Evolutionary conservation across 257 asterid genomes (phyloP).

Genomic region (Plantago elongata): DNA sequence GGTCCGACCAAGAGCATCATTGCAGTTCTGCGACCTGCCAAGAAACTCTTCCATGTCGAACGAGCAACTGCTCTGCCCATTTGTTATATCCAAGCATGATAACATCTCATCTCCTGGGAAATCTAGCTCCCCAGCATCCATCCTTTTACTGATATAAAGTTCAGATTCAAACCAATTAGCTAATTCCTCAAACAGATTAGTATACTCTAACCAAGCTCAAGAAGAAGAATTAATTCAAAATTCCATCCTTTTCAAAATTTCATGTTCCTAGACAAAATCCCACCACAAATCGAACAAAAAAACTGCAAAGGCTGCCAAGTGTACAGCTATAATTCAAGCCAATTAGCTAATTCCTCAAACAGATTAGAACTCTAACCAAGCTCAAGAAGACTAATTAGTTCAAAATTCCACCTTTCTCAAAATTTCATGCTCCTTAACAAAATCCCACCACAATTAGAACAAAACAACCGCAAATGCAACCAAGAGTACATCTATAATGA

Average conservation of each 20-base stretch:
- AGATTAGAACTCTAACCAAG: background rate
- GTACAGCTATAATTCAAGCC: conserved; percentile 6
- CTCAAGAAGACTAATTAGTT: background rate
- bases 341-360: background rate
- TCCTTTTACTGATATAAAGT: conserved; percentile 17
- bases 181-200: background rate
- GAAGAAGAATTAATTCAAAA: no score
- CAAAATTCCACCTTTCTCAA: no score
- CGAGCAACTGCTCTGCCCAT: conserved; percentile 54
- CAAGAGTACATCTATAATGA: background rate
- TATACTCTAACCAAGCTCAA: background rate
- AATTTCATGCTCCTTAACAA: no score
- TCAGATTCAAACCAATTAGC: conserved; percentile 5
- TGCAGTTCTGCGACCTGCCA: conserved; percentile 38
- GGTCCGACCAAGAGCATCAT: conserved; percentile 46
- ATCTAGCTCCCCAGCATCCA: conserved; percentile 54
- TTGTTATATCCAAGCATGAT: conserved; percentile 40
- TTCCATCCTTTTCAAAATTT: no score
- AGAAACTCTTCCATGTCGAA: conserved; percentile 57
- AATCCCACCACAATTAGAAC: background rate
- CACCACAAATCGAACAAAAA: background rate
- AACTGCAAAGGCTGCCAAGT: no score
- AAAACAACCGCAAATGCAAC: no score
- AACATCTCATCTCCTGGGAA: conserved; percentile 40
- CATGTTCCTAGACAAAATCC: background rate